These are phyloP conservation scores for Dactylonectria macrodidyma DNA, from an alignment of 2,329 filamentous ascomycete species.

Conservation along the genomic window DNA sequence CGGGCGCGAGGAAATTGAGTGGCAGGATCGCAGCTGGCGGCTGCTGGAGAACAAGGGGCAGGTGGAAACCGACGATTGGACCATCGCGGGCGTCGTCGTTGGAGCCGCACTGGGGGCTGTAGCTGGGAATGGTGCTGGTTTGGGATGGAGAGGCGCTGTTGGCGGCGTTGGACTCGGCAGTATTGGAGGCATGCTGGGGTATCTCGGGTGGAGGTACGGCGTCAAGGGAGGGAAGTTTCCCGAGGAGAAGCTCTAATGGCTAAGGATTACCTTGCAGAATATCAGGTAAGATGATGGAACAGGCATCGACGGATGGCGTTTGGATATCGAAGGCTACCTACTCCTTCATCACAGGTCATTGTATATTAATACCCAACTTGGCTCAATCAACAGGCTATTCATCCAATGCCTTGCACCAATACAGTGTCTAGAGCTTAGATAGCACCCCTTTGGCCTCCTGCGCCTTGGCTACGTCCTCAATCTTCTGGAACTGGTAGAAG, in stretches of 20 bases:
- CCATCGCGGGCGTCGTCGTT: constrained; percentile 59
- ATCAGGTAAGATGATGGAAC: neutral
- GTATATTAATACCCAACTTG: constrained; percentile 12
- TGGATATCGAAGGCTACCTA: neutral
- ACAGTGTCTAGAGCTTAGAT: constrained; percentile 50
- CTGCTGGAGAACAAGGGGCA: constrained; percentile 72
- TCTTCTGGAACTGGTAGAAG: constrained; percentile 79
- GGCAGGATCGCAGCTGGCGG: constrained; percentile 75
- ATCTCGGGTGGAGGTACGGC: constrained; percentile 66
- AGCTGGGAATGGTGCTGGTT: constrained; percentile 40
- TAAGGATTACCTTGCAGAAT: constrained; percentile 17
- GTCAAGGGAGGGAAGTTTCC: constrained; percentile 60
- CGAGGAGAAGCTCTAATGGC: constrained; percentile 40
- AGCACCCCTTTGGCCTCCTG: constrained; percentile 28
- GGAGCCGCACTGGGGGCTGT: constrained; percentile 53
- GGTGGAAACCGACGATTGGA: constrained; percentile 70
- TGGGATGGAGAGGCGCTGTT: constrained; percentile 58
- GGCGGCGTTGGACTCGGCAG: constrained; percentile 65
- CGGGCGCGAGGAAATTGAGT: constrained; percentile 72
- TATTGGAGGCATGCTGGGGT: constrained; percentile 63
- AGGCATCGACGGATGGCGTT: neutral
- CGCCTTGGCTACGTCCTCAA: constrained; percentile 51
- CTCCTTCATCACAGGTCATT: neutral
- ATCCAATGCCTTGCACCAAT: neutral
- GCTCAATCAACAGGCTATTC: neutral